These are phyloP conservation scores for Starmerella tilneyi DNA, from an alignment of 805 yeast species.

Conservation along the genomic window DNA sequence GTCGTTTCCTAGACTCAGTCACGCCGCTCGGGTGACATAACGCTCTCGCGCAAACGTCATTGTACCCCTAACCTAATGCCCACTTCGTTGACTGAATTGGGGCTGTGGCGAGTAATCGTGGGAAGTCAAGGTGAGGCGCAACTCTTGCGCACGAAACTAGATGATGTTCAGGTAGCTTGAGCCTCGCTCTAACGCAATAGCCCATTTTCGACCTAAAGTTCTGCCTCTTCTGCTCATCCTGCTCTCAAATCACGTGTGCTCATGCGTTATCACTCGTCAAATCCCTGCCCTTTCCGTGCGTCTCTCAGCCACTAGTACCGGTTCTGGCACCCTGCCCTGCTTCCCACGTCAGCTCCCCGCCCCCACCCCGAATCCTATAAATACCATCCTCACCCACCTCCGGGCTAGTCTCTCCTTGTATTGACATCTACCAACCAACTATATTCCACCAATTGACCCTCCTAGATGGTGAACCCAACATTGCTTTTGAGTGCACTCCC, in stretches of 20 bases:
- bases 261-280: constrained; percentile 2
- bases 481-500: constrained; percentile 22
- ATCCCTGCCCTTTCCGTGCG: constrained; percentile 5
- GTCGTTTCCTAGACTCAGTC: too few relatives aligned
- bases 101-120: too few relatives aligned
- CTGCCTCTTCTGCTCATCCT: too few relatives aligned
- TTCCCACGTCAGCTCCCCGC: constrained; percentile 3
- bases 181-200: too few relatives aligned
- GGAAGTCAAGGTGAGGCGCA: too few relatives aligned
- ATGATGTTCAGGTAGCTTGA: too few relatives aligned
- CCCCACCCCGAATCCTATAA: constrained; percentile 6
- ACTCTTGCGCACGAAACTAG: too few relatives aligned
- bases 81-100: background rate
- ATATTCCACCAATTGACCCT: constrained; percentile 6
- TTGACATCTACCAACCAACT: background rate
- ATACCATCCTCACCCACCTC: background rate
- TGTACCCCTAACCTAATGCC: background rate
- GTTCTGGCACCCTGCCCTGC: constrained; percentile 8
- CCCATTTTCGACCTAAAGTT: too few relatives aligned
- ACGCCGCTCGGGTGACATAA: background rate
- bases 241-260: constrained; percentile 3
- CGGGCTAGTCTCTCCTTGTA: background rate
- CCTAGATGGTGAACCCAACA: constrained; percentile 24
- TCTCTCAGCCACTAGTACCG: constrained; percentile 10
- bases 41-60: constrained; percentile 10